A percentile compares a stretch with the other conserved stretches of the same genome.
Evolutionary conservation across 1,284 basidiomycete species (phyloP).

Genomic region (Naganishia cerealis): DNA sequence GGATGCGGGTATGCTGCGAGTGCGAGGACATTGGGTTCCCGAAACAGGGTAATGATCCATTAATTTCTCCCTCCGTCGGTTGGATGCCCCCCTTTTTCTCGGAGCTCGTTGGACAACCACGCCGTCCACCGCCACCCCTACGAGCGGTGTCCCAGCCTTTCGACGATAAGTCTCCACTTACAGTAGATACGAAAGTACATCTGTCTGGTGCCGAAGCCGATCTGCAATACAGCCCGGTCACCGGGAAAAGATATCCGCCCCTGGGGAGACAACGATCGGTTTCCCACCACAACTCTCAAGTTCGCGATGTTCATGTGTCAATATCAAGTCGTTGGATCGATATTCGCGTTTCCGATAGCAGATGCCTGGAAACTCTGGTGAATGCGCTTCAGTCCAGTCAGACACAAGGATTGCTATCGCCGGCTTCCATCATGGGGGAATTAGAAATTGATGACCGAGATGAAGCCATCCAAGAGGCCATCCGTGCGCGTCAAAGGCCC

Average conservation of each 20-base stretch:
- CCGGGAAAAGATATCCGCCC: background rate
- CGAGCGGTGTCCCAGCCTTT: constrained; percentile 14
- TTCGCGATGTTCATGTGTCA: background rate
- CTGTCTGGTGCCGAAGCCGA: background rate
- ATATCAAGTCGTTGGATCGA: constrained; percentile 7
- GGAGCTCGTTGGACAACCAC: constrained; percentile 1
- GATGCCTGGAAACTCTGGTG: constrained; percentile 14
- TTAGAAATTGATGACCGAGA: constrained; percentile 22
- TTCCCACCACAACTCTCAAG: background rate
- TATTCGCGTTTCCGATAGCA: constrained; percentile 14
- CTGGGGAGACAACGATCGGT: constrained; percentile 5
- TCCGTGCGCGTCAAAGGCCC: background rate
- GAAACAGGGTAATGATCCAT: background rate
- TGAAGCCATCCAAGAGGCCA: constrained; percentile 21
- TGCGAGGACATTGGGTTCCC: background rate
- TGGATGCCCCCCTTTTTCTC: constrained; percentile 26
- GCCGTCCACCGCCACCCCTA: background rate
- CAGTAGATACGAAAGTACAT: background rate
- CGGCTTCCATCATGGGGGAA: constrained; percentile 20
- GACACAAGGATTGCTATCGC: constrained; percentile 17
- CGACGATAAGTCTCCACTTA: background rate
- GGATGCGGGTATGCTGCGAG: constrained; percentile 25
- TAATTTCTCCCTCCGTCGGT: background rate
- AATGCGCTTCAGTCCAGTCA: constrained; percentile 17
- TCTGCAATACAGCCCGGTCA: background rate